phyloP scores from a whole-genome alignment of 2,329 filamentous ascomycete genomes.

The Colletotrichum orbiculare region DNA sequence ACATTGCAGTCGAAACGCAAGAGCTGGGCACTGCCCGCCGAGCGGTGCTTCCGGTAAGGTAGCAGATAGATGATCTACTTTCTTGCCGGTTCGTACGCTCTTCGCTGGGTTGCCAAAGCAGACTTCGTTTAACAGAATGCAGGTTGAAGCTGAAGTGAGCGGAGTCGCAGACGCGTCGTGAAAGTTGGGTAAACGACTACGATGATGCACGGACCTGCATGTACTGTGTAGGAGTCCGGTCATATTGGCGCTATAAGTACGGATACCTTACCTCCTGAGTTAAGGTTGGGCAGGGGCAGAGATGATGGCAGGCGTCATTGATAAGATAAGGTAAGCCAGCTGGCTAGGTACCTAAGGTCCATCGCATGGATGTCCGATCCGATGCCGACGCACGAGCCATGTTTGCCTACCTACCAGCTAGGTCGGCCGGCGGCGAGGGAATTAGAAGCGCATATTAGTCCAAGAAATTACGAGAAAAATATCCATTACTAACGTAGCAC shows the following conservation, averaged over 20 bases:
- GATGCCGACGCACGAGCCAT: background rate
- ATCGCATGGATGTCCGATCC: slow-evolving; percentile 12
- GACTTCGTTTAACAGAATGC: background rate
- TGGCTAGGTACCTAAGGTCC: background rate
- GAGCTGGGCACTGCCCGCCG: slow-evolving; percentile 73
- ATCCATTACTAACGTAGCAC: no score
- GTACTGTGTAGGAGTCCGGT: no score
- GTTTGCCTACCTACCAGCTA: no score
- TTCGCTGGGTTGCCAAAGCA: background rate
- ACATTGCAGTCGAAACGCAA: background rate
- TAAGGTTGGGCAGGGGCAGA: slow-evolving; percentile 21
- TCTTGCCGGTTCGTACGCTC: background rate
- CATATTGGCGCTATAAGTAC: no score
- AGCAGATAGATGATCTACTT: background rate
- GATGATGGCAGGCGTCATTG: slow-evolving; percentile 6
- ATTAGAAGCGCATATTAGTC: no score
- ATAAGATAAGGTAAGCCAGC: slow-evolving; percentile 12
- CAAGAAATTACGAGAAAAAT: no score
- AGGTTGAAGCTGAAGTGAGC: slow-evolving; percentile 19
- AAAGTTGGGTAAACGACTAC: background rate
- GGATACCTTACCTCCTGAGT: background rate
- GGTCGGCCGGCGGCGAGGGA: background rate
- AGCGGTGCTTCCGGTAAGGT: slow-evolving; percentile 52
- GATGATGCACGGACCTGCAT: slow-evolving; percentile 1
- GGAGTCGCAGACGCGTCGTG: slow-evolving; percentile 31